phyloP scores from a whole-genome alignment of 2,329 filamentous ascomycete genomes.

The Talaromyces islandicus region DNA sequence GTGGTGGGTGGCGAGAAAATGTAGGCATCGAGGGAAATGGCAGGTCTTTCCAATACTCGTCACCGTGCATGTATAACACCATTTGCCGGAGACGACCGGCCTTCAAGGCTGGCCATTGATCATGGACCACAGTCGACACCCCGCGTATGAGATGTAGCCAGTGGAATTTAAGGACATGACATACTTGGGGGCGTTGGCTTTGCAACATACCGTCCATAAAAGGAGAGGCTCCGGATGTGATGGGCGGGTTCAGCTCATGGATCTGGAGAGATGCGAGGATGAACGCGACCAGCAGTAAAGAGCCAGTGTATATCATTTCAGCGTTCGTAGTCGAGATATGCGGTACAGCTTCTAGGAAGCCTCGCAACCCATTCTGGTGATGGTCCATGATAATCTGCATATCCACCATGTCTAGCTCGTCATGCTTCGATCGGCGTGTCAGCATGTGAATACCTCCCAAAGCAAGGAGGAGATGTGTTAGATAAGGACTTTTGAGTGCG shows the following conservation, averaged over 20 bases:
- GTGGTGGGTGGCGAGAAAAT: not conserved
- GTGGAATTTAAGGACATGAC: no score
- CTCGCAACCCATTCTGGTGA: not conserved
- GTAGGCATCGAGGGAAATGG: not conserved
- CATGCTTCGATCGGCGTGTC: not conserved
- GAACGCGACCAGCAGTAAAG: not conserved
- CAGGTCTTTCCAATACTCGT: not conserved
- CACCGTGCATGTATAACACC: not conserved
- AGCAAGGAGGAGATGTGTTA: not conserved
- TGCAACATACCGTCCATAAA: no score
- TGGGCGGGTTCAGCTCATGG: not conserved
- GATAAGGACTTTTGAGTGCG: not conserved
- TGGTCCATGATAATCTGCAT: not conserved
- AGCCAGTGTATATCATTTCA: not conserved
- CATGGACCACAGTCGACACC: not conserved
- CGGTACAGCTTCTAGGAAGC: not conserved
- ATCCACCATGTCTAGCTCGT: not conserved
- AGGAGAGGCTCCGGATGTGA: not conserved
- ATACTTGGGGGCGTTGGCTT: no score
- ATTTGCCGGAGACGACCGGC: not conserved
- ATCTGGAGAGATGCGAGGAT: not conserved
- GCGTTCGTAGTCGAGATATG: not conserved
- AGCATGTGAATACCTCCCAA: not conserved
- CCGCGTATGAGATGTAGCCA: not conserved
- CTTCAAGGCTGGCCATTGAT: constrained; percentile 1